phyloP scores from a whole-genome alignment of 2,329 filamentous ascomycete genomes.

The Beauveria sp. region DNA sequence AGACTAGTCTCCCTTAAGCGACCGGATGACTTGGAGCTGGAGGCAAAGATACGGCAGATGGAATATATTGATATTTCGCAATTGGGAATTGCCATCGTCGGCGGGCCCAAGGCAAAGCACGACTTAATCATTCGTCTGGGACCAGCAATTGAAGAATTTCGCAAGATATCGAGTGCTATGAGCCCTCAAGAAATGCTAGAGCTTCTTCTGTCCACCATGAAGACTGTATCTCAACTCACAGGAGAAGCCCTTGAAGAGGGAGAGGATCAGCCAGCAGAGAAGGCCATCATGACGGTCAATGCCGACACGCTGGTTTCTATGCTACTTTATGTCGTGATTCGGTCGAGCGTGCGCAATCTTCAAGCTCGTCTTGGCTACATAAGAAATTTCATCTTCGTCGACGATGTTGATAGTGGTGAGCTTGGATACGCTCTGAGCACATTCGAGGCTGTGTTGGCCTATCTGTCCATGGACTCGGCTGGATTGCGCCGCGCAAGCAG shows the following conservation, averaged over 20 bases:
- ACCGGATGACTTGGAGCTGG: constrained; percentile 77
- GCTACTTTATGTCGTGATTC: constrained; percentile 84
- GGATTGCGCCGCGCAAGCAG: constrained; percentile 77
- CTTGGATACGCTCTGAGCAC: constrained; percentile 95
- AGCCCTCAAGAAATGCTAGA: constrained; percentile 88
- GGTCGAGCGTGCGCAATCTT: constrained; percentile 78
- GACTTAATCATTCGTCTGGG: constrained; percentile 70
- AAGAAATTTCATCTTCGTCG: constrained; percentile 94
- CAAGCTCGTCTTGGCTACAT: constrained; percentile 90
- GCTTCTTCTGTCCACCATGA: constrained; percentile 70
- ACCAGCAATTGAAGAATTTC: constrained; percentile 79
- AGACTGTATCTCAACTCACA: constrained; percentile 66
- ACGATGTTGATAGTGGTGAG: constrained; percentile 94
- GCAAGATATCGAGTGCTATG: constrained; percentile 68
- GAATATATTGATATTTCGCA: constrained; percentile 89
- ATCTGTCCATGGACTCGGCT: constrained; percentile 74
- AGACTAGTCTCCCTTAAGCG: constrained; percentile 70
- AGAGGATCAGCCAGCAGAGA: constrained; percentile 35
- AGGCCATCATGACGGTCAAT: constrained; percentile 56
- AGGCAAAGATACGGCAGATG: constrained; percentile 88
- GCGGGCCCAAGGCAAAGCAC: constrained; percentile 69
- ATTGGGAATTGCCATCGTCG: constrained; percentile 79
- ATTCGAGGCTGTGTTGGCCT: constrained; percentile 86
- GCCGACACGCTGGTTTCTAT: constrained; percentile 91
- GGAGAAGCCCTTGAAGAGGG: constrained; percentile 32